Conservation (phyloP, 2,329 filamentous ascomycete species). For the Trichoderma asperellum region DNA sequence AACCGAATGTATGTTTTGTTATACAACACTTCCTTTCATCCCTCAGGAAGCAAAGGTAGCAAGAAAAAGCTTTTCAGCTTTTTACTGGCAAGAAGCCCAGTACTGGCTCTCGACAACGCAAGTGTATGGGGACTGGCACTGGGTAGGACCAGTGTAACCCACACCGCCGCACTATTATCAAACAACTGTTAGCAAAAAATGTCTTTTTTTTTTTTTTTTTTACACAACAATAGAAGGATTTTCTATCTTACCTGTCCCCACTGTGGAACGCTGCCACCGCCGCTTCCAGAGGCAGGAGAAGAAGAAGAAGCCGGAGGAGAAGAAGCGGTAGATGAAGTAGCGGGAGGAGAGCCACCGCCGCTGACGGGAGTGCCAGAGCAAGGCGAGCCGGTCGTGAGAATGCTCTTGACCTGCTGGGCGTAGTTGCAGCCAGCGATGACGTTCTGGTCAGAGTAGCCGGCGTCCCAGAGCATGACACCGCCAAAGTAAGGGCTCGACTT, state of each 20-base stretch:
- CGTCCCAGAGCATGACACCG: constrained; percentile 22
- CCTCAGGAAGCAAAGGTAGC: not conserved
- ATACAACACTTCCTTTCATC: not conserved
- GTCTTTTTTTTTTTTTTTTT: not conserved
- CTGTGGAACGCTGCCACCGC: constrained; percentile 13
- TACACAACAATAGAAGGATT: too few species aligned
- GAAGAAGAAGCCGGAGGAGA: constrained; percentile 14
- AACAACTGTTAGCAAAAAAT: not conserved
- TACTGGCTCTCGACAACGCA: constrained; percentile 31
- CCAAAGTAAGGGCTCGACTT: constrained; percentile 7
- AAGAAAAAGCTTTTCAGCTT: not conserved
- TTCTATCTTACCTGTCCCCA: constrained; percentile 21
- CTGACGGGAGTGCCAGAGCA: not conserved
- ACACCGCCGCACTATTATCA: constrained; percentile 35
- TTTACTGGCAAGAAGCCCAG: constrained; percentile 35
- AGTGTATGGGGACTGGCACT: constrained; percentile 33
- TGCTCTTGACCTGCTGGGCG: constrained; percentile 20
- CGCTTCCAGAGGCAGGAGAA: not conserved
- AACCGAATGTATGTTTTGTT: not conserved
- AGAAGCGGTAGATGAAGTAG: constrained; percentile 34
- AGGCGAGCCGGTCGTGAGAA: constrained; percentile 15
- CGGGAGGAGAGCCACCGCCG: not conserved
- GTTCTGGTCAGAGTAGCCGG: constrained; percentile 3
- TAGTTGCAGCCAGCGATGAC: constrained; percentile 9
- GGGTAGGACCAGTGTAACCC: constrained; percentile 34